These are phyloP conservation scores for Xylaria acuta DNA, from an alignment of 495 filamentous ascomycete species.

Conservation along the genomic window DNA sequence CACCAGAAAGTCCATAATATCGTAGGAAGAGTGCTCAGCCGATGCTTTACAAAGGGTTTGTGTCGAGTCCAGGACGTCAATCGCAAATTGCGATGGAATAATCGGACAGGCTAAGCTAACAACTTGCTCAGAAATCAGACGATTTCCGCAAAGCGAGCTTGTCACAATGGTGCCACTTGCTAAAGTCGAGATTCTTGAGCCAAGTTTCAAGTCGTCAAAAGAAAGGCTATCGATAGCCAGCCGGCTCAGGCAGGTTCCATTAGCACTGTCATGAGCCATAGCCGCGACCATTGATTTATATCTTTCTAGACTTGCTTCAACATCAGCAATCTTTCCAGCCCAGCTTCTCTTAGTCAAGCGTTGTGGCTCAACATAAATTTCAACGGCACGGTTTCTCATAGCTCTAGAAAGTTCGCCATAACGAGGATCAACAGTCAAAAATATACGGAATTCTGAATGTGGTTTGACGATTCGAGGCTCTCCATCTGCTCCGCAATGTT, in stretches of 20 bases:
- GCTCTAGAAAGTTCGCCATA: slow-evolving; percentile 94
- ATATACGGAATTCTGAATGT: slow-evolving; percentile 88
- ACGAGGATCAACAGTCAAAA: slow-evolving; percentile 91
- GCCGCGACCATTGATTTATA: slow-evolving; percentile 37
- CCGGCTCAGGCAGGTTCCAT: slow-evolving; percentile 29
- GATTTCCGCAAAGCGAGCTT: slow-evolving; percentile 15
- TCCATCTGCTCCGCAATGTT: slow-evolving; percentile 83
- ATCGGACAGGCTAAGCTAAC: slow-evolving; percentile 7
- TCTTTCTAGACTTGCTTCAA: slow-evolving; percentile 52
- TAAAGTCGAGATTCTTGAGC: slow-evolving; percentile 39
- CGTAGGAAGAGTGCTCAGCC: slow-evolving; percentile 23
- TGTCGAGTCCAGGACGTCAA: slow-evolving; percentile 31
- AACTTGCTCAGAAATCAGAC: slow-evolving; percentile 8
- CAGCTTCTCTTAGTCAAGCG: slow-evolving; percentile 27
- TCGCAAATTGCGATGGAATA: slow-evolving; percentile 23
- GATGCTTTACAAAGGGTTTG: slow-evolving; percentile 19
- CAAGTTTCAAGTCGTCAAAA: slow-evolving; percentile 42
- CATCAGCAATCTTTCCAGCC: slow-evolving; percentile 42
- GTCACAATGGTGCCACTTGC: slow-evolving; percentile 2
- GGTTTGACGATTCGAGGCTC: slow-evolving; percentile 79
- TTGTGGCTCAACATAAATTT: slow-evolving; percentile 73
- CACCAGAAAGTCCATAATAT: slow-evolving; percentile 33
- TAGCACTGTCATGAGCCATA: slow-evolving; percentile 23
- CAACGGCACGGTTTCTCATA: slow-evolving; percentile 94
- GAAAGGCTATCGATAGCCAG: slow-evolving; percentile 47